Percentiles rank a stretch among this genome's conserved stretches.
phyloP scores from a whole-genome alignment of 257 asterid species.

The Jacaranda copaia region DNA sequence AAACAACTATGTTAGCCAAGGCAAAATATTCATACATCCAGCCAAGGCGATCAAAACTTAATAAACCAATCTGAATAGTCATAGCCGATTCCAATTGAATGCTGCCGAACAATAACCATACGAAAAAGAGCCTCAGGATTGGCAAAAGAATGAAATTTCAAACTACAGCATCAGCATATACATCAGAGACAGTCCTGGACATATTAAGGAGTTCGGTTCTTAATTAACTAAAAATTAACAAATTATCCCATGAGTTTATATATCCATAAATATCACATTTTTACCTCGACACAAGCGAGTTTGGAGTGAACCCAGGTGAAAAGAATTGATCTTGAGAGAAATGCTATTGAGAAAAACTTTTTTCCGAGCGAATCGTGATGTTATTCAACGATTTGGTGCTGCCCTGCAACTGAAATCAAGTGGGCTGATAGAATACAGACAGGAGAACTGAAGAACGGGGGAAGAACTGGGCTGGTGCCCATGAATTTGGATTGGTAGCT shows the following conservation, averaged over 20 bases:
- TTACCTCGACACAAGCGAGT: constrained; percentile 38
- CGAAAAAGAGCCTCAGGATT: background rate
- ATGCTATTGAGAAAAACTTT: background rate
- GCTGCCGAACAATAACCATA: background rate
- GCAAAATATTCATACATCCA: constrained; percentile 1
- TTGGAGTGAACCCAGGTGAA: background rate
- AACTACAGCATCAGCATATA: background rate
- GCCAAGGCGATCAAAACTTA: background rate
- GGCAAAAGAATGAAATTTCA: background rate
- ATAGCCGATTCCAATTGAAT: background rate
- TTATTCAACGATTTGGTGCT: background rate
- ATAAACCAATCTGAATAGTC: background rate
- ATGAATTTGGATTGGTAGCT: background rate
- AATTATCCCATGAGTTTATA: background rate
- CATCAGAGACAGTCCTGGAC: background rate
- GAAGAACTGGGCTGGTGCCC: constrained; percentile 9
- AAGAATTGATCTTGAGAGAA: constrained; percentile 24
- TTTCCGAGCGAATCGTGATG: constrained; percentile 5
- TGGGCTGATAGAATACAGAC: background rate
- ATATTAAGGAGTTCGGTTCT: background rate
- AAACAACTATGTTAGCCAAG: background rate
- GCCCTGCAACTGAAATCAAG: constrained; percentile 9
- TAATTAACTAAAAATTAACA: background rate
- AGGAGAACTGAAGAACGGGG: background rate
- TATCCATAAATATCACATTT: background rate